Conservation (phyloP, 2,329 filamentous ascomycete genomes). For the Fusarium sp. region DNA sequence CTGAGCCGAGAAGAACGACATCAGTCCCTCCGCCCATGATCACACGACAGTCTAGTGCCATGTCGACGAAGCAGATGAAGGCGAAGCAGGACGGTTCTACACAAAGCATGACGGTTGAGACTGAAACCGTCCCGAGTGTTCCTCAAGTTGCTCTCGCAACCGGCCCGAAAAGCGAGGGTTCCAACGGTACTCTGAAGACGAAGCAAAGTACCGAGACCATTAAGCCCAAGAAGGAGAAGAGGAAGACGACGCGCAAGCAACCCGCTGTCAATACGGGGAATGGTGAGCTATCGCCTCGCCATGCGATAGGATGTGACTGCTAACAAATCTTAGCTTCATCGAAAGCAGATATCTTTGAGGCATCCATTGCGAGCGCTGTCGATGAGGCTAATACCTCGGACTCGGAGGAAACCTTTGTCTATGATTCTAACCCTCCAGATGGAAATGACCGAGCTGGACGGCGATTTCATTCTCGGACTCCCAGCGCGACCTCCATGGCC, state of each 20-base stretch:
- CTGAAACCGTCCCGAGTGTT: slow-evolving; percentile 92
- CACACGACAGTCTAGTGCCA: slow-evolving; percentile 73
- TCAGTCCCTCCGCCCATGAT: slow-evolving; percentile 64
- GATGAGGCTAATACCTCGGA: slow-evolving; percentile 97
- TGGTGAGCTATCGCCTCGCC: slow-evolving; percentile 59
- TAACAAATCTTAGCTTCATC: slow-evolving; percentile 52
- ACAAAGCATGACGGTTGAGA: slow-evolving; percentile 96
- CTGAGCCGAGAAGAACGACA: slow-evolving; percentile 56
- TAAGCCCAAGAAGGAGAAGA: slow-evolving; percentile 92
- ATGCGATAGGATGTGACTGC: slow-evolving; percentile 10
- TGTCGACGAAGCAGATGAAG: slow-evolving; percentile 75
- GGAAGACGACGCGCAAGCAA: slow-evolving; percentile 80
- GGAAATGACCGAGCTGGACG: slow-evolving; percentile 68
- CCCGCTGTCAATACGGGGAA: slow-evolving; percentile 77
- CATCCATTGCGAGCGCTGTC: slow-evolving; percentile 94
- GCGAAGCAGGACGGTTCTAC: slow-evolving; percentile 81
- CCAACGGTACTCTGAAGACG: slow-evolving; percentile 79
- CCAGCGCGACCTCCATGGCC: slow-evolving; percentile 87
- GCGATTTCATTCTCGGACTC: slow-evolving; percentile 92
- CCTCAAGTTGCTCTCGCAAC: slow-evolving; percentile 82
- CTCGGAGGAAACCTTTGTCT: slow-evolving; percentile 98
- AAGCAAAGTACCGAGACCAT: slow-evolving; percentile 97
- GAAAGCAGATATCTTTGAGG: slow-evolving; percentile 98
- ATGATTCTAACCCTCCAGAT: slow-evolving; percentile 94
- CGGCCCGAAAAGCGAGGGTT: slow-evolving; percentile 72